A percentile compares a stretch with the other conserved stretches of the same genome.
Conservation (phyloP, 2,329 filamentous ascomycete genomes). For the Bimuria novae-zelandiae region DNA sequence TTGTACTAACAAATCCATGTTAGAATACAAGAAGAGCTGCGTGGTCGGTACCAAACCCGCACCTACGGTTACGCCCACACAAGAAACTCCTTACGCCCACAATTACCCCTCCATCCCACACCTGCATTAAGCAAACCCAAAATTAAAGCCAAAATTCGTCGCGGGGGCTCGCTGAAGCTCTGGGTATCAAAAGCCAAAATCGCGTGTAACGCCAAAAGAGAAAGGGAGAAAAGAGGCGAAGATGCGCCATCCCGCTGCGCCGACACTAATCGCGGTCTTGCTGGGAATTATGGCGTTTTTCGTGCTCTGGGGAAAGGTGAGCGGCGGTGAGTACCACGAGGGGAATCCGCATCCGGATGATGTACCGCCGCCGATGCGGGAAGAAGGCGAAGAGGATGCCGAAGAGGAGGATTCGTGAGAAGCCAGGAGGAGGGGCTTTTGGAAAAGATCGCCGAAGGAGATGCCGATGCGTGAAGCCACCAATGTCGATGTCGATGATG, state of each 20-base stretch:
- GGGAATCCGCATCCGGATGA: conserved; percentile 44
- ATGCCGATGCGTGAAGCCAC: too few relatives aligned
- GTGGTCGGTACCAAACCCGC: too few relatives aligned
- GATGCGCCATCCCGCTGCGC: conserved; percentile 44
- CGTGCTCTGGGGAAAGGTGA: conserved; percentile 29
- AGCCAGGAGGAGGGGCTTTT: not conserved
- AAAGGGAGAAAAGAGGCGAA: not conserved
- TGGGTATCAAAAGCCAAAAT: not conserved
- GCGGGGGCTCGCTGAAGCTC: not conserved
- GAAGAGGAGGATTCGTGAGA: conserved; percentile 5
- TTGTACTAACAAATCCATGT: too few relatives aligned
- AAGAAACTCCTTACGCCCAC: too few relatives aligned
- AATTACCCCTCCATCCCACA: too few relatives aligned
- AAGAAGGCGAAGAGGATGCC: conserved; percentile 20
- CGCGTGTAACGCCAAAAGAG: not conserved
- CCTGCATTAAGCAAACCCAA: too few relatives aligned
- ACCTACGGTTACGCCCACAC: too few relatives aligned
- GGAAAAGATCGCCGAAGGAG: too few relatives aligned
- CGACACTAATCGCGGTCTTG: conserved; percentile 37
- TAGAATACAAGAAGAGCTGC: too few relatives aligned
- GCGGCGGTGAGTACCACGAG: conserved; percentile 39
- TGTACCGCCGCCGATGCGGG: conserved; percentile 24
- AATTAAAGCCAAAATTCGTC: too few relatives aligned
- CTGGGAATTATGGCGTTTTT: conserved; percentile 37
- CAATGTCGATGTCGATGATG: too few relatives aligned